Evolutionary conservation across 352 stramenopile species (phyloP).

Genomic region (Globisporangium megalacanthum): DNA sequence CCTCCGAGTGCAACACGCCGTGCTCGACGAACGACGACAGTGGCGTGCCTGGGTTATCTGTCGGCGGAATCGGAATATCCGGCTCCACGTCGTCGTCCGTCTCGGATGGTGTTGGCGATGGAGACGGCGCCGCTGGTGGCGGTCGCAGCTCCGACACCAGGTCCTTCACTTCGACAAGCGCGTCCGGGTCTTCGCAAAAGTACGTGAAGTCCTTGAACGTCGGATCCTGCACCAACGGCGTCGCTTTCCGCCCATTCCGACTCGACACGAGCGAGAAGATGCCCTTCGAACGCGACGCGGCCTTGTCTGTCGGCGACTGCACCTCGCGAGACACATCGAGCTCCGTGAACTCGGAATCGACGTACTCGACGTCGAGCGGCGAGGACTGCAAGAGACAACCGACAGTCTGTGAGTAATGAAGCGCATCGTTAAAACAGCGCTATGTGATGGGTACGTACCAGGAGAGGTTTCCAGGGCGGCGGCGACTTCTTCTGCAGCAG

Average conservation of each 20-base stretch:
- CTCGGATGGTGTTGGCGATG: slow-evolving; percentile 31
- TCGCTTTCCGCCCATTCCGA: slow-evolving; percentile 55
- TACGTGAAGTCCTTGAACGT: slow-evolving; percentile 90
- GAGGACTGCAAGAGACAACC: slow-evolving; percentile 34
- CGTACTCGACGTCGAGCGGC: slow-evolving; percentile 80
- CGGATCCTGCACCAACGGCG: slow-evolving; percentile 76
- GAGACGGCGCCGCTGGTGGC: slow-evolving; percentile 4
- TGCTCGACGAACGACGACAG: slow-evolving; percentile 83
- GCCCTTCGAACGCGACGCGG: slow-evolving; percentile 61
- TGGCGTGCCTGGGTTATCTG: slow-evolving; percentile 47
- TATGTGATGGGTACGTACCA: slow-evolving; percentile 22
- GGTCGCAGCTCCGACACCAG: slow-evolving; percentile 73
- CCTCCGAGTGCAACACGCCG: slow-evolving; percentile 39
- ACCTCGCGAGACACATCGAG: slow-evolving; percentile 78
- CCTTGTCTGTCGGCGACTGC: slow-evolving; percentile 81
- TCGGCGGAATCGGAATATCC: slow-evolving; percentile 16
- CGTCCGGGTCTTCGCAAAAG: slow-evolving; percentile 84
- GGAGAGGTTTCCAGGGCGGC: slow-evolving; percentile 80
- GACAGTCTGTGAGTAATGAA: neutral
- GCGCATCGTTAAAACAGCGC: neutral
- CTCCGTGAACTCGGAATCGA: slow-evolving; percentile 84
- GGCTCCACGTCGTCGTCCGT: slow-evolving; percentile 25
- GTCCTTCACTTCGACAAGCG: slow-evolving; percentile 76
- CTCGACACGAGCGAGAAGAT: slow-evolving; percentile 80
- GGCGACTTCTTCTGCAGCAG: slow-evolving; percentile 81